These are phyloP conservation scores for Lactarius tabidus DNA, from an alignment of 768 basidiomycete genomes.

Conservation along the genomic window DNA sequence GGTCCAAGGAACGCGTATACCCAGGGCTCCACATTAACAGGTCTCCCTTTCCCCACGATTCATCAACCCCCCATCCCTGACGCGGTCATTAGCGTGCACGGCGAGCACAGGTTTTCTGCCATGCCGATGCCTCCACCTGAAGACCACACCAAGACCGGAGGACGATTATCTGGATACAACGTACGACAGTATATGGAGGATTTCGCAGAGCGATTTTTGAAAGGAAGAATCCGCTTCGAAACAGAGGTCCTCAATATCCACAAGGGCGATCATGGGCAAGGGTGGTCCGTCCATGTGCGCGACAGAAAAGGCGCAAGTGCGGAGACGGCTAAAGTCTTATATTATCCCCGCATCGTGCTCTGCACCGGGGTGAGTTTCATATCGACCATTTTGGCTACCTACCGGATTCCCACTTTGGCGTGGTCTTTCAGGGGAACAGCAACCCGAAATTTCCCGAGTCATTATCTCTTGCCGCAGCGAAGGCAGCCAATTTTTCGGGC, in stretches of 20 bases:
- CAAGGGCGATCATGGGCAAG: constrained; percentile 31
- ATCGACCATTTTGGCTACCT: not conserved
- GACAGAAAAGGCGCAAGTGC: constrained; percentile 28
- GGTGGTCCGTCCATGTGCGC: constrained; percentile 46
- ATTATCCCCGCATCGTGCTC: constrained; percentile 50
- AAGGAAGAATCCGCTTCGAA: constrained; percentile 42
- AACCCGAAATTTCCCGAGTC: constrained; percentile 42
- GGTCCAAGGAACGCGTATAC: constrained; percentile 54
- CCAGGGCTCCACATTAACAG: constrained; percentile 57
- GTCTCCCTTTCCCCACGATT: constrained; percentile 32
- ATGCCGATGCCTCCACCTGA: constrained; percentile 48
- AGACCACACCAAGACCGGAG: constrained; percentile 36
- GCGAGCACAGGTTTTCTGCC: constrained; percentile 57
- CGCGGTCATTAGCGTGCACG: constrained; percentile 47
- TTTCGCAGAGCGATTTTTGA: constrained; percentile 47
- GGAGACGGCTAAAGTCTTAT: constrained; percentile 32
- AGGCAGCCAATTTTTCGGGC: constrained; percentile 40
- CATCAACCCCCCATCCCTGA: not conserved
- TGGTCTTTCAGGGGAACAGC: constrained; percentile 49
- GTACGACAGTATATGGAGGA: constrained; percentile 53
- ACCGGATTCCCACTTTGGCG: not conserved
- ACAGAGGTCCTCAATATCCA: constrained; percentile 47
- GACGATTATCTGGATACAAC: constrained; percentile 50
- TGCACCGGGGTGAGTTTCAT: constrained; percentile 48
- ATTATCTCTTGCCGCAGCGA: constrained; percentile 39